phyloP scores from a whole-genome alignment of 1,139 yeast genomes.

The Yamadazyma conglobata region DNA sequence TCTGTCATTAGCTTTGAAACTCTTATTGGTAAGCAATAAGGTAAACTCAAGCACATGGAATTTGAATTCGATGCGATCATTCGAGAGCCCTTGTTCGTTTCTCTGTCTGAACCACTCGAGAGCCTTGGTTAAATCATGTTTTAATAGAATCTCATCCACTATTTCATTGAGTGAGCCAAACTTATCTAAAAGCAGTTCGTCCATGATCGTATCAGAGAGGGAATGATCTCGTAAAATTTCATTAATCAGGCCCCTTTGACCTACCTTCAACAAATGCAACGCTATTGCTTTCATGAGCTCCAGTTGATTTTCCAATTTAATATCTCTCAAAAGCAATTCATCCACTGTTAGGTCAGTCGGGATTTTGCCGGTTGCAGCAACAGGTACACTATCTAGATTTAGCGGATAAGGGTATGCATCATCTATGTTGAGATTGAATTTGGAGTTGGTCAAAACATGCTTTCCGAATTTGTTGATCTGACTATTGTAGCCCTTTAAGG shows the following conservation, averaged over 20 bases:
- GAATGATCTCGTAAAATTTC: conserved; percentile 21
- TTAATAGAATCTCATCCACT: conserved; percentile 32
- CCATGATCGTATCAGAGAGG: conserved; percentile 18
- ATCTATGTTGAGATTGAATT: conserved; percentile 34
- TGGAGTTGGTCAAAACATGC: conserved; percentile 29
- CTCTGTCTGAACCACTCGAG: conserved; percentile 35
- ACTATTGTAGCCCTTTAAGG: conserved; percentile 37
- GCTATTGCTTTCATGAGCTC: conserved; percentile 41
- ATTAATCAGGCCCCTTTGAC: conserved; percentile 38
- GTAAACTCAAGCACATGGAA: conserved; percentile 61
- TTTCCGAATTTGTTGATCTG: conserved; percentile 36
- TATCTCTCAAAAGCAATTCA: conserved; percentile 14
- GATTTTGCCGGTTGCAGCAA: conserved; percentile 3
- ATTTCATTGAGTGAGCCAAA: conserved; percentile 33
- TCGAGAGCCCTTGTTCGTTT: conserved; percentile 7
- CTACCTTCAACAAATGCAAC: conserved; percentile 40
- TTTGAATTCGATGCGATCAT: conserved; percentile 49
- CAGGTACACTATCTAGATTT: conserved; percentile 31
- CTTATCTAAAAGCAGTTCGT: conserved; percentile 22
- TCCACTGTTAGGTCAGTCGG: conserved; percentile 5
- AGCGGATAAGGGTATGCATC: conserved; percentile 45
- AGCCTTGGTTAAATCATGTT: conserved; percentile 34
- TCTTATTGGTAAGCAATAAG: conserved; percentile 29
- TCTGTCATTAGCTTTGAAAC: conserved; percentile 17
- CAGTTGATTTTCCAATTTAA: conserved; percentile 28